A percentile compares a stretch with the other conserved stretches of the same genome.
These are phyloP conservation scores for Mollisia scopiformis DNA, from an alignment of 2,329 filamentous ascomycete species.

Conservation along the genomic window DNA sequence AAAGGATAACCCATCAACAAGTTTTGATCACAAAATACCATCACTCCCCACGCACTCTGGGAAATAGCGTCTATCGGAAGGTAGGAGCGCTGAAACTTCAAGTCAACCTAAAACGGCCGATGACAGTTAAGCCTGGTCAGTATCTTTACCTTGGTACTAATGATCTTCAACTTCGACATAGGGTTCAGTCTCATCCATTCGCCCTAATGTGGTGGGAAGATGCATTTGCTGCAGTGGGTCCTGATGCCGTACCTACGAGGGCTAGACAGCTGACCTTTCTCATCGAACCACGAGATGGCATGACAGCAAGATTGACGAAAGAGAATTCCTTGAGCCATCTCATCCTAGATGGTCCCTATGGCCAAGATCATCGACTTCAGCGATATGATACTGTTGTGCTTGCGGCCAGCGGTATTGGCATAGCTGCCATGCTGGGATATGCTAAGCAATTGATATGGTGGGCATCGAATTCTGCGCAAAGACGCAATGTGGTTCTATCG, in stretches of 20 bases:
- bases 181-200: slow-evolving; percentile 1
- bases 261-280: not conserved
- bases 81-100: not conserved
- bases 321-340: not conserved
- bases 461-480: not conserved
- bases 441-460: not conserved
- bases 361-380: slow-evolving; percentile 8
- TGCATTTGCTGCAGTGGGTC: not conserved
- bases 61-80: not conserved
- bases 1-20: too few relatives aligned
- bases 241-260: not conserved
- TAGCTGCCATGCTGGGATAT: slow-evolving; percentile 15
- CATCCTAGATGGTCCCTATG: slow-evolving; percentile 15
- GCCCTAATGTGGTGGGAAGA: not conserved
- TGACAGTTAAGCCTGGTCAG: slow-evolving; percentile 2
- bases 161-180: not conserved
- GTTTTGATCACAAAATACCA: too few relatives aligned
- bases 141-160: not conserved
- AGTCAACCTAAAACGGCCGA: not conserved
- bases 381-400: slow-evolving; percentile 16
- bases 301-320: not conserved
- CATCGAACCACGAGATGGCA: not conserved
- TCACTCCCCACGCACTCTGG: too few relatives aligned
- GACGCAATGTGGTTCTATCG: not conserved
- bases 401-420: slow-evolving; percentile 18